Conservation (phyloP, 768 basidiomycete genomes). For the Hygrophoropsis aurantiaca region DNA sequence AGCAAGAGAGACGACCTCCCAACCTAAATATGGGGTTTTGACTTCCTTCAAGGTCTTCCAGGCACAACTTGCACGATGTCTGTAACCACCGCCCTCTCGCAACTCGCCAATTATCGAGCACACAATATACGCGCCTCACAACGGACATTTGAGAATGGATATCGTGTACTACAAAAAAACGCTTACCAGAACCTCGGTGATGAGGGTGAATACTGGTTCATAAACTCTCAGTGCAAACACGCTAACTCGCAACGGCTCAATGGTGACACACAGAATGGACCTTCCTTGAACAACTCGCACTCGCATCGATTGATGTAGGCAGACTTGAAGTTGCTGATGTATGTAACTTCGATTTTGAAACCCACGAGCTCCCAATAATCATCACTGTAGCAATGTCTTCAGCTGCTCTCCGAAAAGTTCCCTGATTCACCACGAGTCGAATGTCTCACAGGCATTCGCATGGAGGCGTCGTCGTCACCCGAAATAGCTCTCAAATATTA, state of each 20-base stretch:
- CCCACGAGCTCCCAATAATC: conserved; percentile 5
- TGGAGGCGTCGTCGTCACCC: conserved; percentile 65
- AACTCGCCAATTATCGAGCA: conserved; percentile 53
- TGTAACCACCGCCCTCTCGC: conserved; percentile 46
- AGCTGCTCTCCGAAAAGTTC: conserved; percentile 63
- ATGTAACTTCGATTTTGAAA: conserved; percentile 22
- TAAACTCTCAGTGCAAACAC: not conserved
- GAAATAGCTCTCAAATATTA: conserved; percentile 65
- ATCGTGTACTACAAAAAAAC: conserved; percentile 48
- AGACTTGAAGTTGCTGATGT: conserved; percentile 76
- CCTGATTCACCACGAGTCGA: conserved; percentile 79
- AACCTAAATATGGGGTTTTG: not conserved
- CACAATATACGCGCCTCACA: conserved; percentile 54
- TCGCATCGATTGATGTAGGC: conserved; percentile 78
- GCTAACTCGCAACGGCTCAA: not conserved
- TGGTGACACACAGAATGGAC: conserved; percentile 59
- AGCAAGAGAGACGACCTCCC: no score
- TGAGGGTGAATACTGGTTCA: conserved; percentile 43
- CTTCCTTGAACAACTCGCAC: conserved; percentile 75
- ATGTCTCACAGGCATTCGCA: conserved; percentile 72
- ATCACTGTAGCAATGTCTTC: conserved; percentile 38
- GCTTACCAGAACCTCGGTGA: conserved; percentile 47
- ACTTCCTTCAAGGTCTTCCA: not conserved
- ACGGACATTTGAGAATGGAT: conserved; percentile 57
- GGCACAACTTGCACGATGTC: conserved; percentile 41